A percentile compares a stretch with the other conserved stretches of the same genome.
Evolutionary conservation across 2,329 filamentous ascomycete genomes (phyloP).

Genomic region (Colletotrichum tropicale): DNA sequence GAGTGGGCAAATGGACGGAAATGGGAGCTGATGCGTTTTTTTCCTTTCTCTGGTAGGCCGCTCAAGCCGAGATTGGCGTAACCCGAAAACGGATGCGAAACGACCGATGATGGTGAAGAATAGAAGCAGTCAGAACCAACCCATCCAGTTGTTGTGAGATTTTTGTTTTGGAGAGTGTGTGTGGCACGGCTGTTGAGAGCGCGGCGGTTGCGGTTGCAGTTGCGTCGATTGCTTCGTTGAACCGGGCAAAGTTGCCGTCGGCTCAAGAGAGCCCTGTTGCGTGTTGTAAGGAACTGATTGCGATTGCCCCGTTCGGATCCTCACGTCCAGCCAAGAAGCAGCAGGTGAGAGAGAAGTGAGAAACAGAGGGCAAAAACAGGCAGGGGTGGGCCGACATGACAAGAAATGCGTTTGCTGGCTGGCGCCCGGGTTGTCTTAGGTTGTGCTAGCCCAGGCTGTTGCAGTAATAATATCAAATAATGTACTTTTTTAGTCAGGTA

Average conservation of each 20-base stretch:
- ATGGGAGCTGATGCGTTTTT: neutral
- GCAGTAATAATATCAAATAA: neutral
- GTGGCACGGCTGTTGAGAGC: neutral
- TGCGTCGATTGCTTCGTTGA: neutral
- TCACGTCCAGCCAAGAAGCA: neutral
- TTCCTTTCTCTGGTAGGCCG: neutral
- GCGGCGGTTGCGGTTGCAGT: neutral
- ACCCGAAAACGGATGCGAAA: conserved; percentile 2
- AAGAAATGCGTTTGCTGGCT: conserved; percentile 9
- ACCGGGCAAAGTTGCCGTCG: neutral
- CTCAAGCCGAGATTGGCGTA: neutral
- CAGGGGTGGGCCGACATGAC: conserved; percentile 6
- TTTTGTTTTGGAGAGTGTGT: neutral
- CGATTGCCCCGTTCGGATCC: neutral
- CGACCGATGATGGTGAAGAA: neutral
- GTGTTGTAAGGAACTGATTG: neutral
- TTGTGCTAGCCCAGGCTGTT: conserved; percentile 9
- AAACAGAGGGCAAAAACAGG: neutral
- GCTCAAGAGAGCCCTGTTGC: neutral
- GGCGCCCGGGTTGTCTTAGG: conserved; percentile 11
- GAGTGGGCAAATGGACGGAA: neutral
- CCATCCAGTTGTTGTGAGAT: neutral
- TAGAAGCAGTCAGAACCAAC: neutral
- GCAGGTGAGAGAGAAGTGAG: neutral
- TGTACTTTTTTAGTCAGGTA: neutral